A percentile compares a stretch with the other conserved stretches of the same genome.
Evolutionary conservation across 106 monocot genomes (phyloP).

Genomic region (Platanthera guangdongensis): DNA sequence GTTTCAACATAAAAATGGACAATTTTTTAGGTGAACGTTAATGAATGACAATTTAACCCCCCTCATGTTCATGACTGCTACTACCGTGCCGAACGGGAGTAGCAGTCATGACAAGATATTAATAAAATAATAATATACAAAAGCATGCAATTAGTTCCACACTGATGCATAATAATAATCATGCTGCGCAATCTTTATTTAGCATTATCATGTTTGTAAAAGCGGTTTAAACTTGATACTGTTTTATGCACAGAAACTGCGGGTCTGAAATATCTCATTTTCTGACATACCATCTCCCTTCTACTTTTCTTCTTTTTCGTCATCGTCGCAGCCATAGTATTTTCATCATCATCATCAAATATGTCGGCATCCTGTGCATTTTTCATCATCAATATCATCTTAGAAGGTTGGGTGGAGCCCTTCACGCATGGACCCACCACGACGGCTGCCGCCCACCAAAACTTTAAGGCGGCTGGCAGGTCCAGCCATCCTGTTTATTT

Average conservation of each 20-base stretch:
- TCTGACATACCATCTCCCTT: background rate
- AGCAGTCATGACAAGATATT: too few species aligned
- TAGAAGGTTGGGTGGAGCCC: conserved; percentile 3
- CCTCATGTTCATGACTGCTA: too few species aligned
- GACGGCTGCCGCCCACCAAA: background rate
- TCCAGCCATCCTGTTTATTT: conserved; percentile 1
- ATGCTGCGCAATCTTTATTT: background rate
- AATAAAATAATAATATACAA: background rate
- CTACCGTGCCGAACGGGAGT: too few species aligned
- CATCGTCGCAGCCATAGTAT: background rate
- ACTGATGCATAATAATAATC: background rate
- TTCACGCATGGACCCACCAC: background rate
- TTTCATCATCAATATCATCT: background rate
- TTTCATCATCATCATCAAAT: background rate
- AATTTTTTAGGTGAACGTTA: too few species aligned
- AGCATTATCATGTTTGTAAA: background rate
- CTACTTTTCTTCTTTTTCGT: background rate
- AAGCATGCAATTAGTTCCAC: background rate
- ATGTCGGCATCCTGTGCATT: too few species aligned
- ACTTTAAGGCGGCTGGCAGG: background rate
- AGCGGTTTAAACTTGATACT: background rate
- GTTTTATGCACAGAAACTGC: background rate
- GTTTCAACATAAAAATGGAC: too few species aligned
- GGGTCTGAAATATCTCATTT: background rate
- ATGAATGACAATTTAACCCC: too few species aligned